phyloP scores from a whole-genome alignment of 2,329 filamentous ascomycete genomes.

The Claviceps fusiformis region DNA sequence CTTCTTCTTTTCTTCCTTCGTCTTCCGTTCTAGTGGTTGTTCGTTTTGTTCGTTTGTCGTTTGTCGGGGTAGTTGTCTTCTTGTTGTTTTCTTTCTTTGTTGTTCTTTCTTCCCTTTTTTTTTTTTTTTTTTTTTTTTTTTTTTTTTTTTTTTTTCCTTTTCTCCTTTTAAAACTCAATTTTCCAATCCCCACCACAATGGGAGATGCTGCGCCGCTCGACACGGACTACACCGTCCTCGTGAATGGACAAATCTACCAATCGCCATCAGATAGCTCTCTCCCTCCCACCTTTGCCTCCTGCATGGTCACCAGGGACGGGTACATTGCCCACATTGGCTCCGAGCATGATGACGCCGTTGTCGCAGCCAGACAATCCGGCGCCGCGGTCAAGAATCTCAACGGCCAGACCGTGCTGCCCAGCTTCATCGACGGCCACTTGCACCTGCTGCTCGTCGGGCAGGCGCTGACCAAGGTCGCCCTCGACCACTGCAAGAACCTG shows the following conservation, averaged over 20 bases:
- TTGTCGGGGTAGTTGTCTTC: too few relatives aligned
- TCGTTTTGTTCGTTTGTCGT: too few relatives aligned
- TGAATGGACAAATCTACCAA: slow-evolving; percentile 12
- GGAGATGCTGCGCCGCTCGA: neutral
- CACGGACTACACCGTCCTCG: slow-evolving; percentile 6
- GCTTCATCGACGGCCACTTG: slow-evolving; percentile 45
- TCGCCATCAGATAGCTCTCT: slow-evolving; percentile 1
- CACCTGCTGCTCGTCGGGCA: slow-evolving; percentile 42
- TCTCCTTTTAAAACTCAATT: neutral
- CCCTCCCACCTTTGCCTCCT: slow-evolving; percentile 7
- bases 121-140: too few relatives aligned
- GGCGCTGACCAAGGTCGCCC: slow-evolving; percentile 34
- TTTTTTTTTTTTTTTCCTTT: neutral
- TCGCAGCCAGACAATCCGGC: slow-evolving; percentile 12
- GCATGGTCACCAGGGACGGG: slow-evolving; percentile 22
- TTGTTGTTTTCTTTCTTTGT: too few relatives aligned
- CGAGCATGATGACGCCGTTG: slow-evolving; percentile 11
- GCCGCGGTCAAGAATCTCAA: slow-evolving; percentile 15
- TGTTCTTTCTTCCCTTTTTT: too few relatives aligned
- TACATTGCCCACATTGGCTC: slow-evolving; percentile 22
- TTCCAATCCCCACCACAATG: slow-evolving; percentile 3
- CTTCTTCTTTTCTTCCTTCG: too few relatives aligned
- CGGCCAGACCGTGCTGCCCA: slow-evolving; percentile 31
- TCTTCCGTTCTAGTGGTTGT: too few relatives aligned
- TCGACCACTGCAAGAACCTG: slow-evolving; percentile 33